Evolutionary conservation across 2,329 filamentous ascomycete species (phyloP).

Genomic region (Aspergillus fumigatus): DNA sequence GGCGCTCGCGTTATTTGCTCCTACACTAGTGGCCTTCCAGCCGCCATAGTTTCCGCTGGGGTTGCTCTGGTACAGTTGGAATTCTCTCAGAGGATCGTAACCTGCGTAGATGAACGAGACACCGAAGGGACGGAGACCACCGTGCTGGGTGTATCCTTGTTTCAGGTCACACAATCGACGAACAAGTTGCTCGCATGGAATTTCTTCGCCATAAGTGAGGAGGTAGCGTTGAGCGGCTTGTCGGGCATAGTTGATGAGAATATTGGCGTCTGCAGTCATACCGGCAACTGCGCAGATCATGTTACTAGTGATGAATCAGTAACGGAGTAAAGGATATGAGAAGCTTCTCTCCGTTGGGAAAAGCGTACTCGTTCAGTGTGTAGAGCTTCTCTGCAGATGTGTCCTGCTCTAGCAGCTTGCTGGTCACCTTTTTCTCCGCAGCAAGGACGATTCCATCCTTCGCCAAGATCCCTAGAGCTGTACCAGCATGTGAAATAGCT

Average conservation of each 20-base stretch:
- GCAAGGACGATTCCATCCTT: slow-evolving; percentile 98
- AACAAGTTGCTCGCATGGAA: slow-evolving; percentile 97
- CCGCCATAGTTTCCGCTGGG: slow-evolving; percentile 98
- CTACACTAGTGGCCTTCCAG: slow-evolving; percentile 97
- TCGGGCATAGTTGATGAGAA: slow-evolving; percentile 99
- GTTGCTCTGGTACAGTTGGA: slow-evolving; percentile 99
- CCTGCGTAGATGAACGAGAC: slow-evolving; percentile 99
- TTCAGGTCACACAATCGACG: slow-evolving; percentile 95
- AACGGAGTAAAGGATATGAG: neutral
- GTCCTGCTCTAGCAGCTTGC: slow-evolving; percentile 98
- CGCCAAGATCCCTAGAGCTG: slow-evolving; percentile 91
- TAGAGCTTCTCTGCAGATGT: slow-evolving; percentile 99
- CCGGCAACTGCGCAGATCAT: slow-evolving; percentile 99
- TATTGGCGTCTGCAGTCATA: slow-evolving; percentile 99
- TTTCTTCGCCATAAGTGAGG: slow-evolving; percentile 99
- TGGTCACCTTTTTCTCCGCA: slow-evolving; percentile 97
- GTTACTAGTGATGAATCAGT: slow-evolving; percentile 59
- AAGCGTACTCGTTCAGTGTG: slow-evolving; percentile 87
- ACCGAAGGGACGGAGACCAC: slow-evolving; percentile 94
- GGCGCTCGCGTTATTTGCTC: slow-evolving; percentile 96
- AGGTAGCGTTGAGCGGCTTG: slow-evolving; percentile 96
- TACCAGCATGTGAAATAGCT: slow-evolving; percentile 97
- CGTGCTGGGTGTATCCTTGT: slow-evolving; percentile 98
- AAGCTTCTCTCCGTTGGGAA: neutral
- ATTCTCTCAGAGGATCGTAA: slow-evolving; percentile 91